Percentiles rank a stretch among this genome's conserved stretches.
phyloP scores from a whole-genome alignment of 179 eudicot genomes.

The Actinidia polygama region DNA sequence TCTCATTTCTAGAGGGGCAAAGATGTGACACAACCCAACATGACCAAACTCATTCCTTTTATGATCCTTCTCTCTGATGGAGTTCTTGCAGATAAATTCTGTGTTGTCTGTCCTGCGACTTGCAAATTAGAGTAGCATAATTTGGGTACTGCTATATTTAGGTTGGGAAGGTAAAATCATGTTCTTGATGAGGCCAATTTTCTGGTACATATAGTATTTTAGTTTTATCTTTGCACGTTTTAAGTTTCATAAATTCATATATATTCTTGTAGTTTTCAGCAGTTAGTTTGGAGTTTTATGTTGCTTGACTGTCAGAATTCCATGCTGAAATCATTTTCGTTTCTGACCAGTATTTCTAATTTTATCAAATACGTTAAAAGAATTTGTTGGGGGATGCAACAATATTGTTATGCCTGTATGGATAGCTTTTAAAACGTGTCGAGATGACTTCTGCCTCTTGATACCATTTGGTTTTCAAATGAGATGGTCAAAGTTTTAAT shows the following conservation, averaged over 20 bases:
- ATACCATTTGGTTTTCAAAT: no score
- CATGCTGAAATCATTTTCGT: neutral
- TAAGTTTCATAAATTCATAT: neutral
- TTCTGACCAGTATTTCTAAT: neutral
- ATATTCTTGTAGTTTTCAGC: neutral
- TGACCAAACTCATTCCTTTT: neutral
- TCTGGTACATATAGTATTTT: neutral
- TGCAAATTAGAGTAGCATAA: slow-evolving; percentile 1
- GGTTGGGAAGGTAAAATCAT: neutral
- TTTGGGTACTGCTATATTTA: slow-evolving; percentile 1
- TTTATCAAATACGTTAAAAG: no score
- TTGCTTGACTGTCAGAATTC: neutral
- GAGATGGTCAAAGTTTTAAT: no score
- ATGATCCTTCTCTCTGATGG: neutral
- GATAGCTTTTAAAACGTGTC: no score
- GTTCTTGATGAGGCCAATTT: neutral
- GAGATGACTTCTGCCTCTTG: no score
- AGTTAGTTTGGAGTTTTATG: neutral
- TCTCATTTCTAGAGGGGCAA: slow-evolving; percentile 50
- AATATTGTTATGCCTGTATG: no score
- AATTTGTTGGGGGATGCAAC: no score
- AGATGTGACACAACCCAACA: slow-evolving; percentile 53
- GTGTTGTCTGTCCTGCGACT: neutral
- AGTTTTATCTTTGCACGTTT: neutral
- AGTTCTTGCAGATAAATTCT: neutral